A percentile compares a stretch with the other conserved stretches of the same genome.
Evolutionary conservation across 116 monocot genomes (phyloP).

Genomic region (Zostera marina): DNA sequence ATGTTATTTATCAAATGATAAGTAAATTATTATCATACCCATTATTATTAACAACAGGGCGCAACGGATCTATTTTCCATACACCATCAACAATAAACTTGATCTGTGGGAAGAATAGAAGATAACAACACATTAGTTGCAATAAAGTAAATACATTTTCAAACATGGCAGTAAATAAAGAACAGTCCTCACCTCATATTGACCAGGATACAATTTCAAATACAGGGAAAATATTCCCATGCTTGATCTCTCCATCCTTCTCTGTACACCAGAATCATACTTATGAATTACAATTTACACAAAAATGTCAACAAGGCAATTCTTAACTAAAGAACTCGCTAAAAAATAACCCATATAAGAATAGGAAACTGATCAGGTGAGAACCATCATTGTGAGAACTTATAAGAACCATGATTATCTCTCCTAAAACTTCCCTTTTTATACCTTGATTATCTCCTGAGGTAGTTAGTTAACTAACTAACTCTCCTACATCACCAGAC

Average conservation of each 20-base stretch:
- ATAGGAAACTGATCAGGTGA: too few relatives aligned
- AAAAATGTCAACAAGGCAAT: neutral
- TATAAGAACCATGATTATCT: too few relatives aligned
- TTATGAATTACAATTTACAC: neutral
- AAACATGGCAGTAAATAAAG: neutral
- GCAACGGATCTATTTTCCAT: slow-evolving; percentile 68
- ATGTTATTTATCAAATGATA: slow-evolving; percentile 19
- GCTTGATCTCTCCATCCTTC: slow-evolving; percentile 64
- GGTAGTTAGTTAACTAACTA: too few relatives aligned
- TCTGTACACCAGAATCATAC: slow-evolving; percentile 19
- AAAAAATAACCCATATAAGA: too few relatives aligned
- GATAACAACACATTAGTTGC: slow-evolving; percentile 1
- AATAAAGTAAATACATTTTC: neutral
- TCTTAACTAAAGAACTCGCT: too few relatives aligned
- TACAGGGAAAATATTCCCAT: slow-evolving; percentile 46
- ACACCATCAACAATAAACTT: slow-evolving; percentile 92
- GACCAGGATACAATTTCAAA: slow-evolving; percentile 78
- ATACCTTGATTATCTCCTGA: too few relatives aligned
- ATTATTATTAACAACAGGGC: slow-evolving; percentile 32
- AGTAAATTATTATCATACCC: slow-evolving; percentile 80
- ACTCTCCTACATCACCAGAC: too few relatives aligned
- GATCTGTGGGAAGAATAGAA: slow-evolving; percentile 33
- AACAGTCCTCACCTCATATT: slow-evolving; percentile 47
- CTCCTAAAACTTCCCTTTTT: too few relatives aligned
- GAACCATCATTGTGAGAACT: too few relatives aligned